Percentiles rank a stretch among this genome's conserved stretches.
phyloP scores from a whole-genome alignment of 1,139 yeast genomes.

The Candida sanyaensis region DNA sequence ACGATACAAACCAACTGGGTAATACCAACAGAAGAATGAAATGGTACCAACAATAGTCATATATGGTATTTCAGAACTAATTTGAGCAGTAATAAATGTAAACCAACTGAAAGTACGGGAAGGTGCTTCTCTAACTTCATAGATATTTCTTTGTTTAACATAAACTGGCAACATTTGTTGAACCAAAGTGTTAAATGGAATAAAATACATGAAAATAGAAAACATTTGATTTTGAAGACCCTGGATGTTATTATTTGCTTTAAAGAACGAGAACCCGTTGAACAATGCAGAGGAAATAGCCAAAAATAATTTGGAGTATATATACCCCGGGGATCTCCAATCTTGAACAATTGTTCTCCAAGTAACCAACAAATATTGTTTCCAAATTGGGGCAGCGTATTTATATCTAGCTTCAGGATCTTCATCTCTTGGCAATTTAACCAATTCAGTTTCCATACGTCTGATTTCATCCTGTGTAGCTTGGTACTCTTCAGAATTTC shows the following conservation, averaged over 20 bases:
- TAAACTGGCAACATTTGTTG: slow-evolving; percentile 47
- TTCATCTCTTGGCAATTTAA: slow-evolving; percentile 23
- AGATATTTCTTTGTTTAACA: slow-evolving; percentile 32
- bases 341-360: slow-evolving; percentile 32
- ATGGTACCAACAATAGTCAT: slow-evolving; percentile 63
- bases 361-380: slow-evolving; percentile 24
- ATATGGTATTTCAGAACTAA: slow-evolving; percentile 76
- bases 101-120: slow-evolving; percentile 30
- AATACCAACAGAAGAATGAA: slow-evolving; percentile 73
- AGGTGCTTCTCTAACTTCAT: slow-evolving; percentile 36
- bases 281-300: slow-evolving; percentile 40
- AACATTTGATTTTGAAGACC: slow-evolving; percentile 52
- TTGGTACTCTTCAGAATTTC: slow-evolving; percentile 25
- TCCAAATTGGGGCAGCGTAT: slow-evolving; percentile 25
- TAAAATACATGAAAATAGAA: slow-evolving; percentile 53
- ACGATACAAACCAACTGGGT: slow-evolving; percentile 68
- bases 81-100: slow-evolving; percentile 54
- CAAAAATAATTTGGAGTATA: slow-evolving; percentile 40
- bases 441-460: slow-evolving; percentile 31
- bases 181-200: slow-evolving; percentile 50
- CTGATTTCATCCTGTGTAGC: slow-evolving; percentile 24
- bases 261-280: slow-evolving; percentile 47
- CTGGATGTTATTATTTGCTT: slow-evolving; percentile 28
- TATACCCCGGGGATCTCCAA: slow-evolving; percentile 45
- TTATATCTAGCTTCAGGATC: slow-evolving; percentile 21